Evolutionary conservation across 306 rosid species (phyloP).

Genomic region (Crataegus laevigata): DNA sequence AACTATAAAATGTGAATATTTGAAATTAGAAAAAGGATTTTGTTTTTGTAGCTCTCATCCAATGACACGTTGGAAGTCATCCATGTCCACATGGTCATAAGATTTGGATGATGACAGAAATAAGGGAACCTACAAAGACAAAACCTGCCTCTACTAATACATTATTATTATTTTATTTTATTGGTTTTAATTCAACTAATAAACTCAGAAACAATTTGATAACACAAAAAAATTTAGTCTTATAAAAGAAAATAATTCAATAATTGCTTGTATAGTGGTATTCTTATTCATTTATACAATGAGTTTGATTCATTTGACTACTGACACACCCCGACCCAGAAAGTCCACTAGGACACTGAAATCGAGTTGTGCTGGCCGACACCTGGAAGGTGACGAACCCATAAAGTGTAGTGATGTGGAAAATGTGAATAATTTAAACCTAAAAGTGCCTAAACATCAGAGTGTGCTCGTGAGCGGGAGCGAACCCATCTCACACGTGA

Average conservation of each 20-base stretch:
- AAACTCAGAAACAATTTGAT: neutral
- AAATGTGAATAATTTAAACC: too few relatives aligned
- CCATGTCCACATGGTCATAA: slow-evolving; percentile 12
- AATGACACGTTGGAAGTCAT: slow-evolving; percentile 5
- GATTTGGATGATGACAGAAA: neutral
- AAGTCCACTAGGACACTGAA: too few relatives aligned
- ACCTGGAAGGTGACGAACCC: too few relatives aligned
- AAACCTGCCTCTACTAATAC: neutral
- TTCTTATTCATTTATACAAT: too few relatives aligned
- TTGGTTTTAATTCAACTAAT: neutral
- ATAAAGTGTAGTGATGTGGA: too few relatives aligned
- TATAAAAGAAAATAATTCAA: too few relatives aligned
- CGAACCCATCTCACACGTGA: too few relatives aligned
- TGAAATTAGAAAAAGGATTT: neutral
- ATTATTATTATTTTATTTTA: neutral
- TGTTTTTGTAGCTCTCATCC: neutral
- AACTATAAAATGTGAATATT: fast-evolving
- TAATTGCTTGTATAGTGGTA: neutral
- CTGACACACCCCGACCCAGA: too few relatives aligned
- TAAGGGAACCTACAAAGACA: neutral
- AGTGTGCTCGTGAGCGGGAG: too few relatives aligned
- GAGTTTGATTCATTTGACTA: too few relatives aligned
- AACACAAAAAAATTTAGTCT: neutral
- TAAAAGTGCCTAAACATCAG: too few relatives aligned
- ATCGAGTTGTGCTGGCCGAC: too few relatives aligned